Conservation (phyloP, 2,329 filamentous ascomycete species). For the Ustulina deusta region DNA sequence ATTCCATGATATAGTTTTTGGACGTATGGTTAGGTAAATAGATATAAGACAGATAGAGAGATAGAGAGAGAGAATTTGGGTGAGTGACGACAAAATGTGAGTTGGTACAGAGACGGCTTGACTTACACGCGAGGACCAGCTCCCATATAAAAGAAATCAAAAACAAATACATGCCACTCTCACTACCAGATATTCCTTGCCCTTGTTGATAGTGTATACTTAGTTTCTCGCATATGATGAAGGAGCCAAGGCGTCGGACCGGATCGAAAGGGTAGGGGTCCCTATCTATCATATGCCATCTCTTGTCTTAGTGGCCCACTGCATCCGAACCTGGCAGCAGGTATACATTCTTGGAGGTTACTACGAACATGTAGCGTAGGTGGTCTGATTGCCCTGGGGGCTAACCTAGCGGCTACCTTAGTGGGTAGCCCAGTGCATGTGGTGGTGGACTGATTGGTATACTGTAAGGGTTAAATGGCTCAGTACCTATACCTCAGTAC, state of each 20-base stretch:
- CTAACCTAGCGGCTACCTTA: constrained; percentile 8
- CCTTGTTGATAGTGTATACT: constrained; percentile 12
- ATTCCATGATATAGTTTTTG: constrained; percentile 42
- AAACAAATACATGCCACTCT: neutral
- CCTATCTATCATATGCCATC: neutral
- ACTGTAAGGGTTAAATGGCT: neutral
- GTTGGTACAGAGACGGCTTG: constrained; percentile 1
- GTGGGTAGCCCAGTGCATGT: constrained; percentile 1
- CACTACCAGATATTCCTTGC: constrained; percentile 35
- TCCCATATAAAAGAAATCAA: constrained; percentile 6
- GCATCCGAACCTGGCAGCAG: constrained; percentile 22
- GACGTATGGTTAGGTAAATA: neutral
- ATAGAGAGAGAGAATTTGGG: neutral
- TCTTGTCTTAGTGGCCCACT: constrained; percentile 28
- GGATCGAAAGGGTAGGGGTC: constrained; percentile 23
- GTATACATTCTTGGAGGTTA: constrained; percentile 16
- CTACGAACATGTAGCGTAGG: constrained; percentile 19
- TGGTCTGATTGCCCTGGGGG: constrained; percentile 20
- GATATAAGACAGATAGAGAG: too few relatives aligned
- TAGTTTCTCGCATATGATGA: constrained; percentile 17
- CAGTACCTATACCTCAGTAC: neutral
- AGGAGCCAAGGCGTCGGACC: constrained; percentile 25
- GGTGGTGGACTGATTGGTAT: neutral
- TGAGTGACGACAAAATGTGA: neutral
- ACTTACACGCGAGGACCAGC: neutral